Evolutionary conservation across 1,284 basidiomycete genomes (phyloP).

Genomic region (Ceratobasidium sp.): DNA sequence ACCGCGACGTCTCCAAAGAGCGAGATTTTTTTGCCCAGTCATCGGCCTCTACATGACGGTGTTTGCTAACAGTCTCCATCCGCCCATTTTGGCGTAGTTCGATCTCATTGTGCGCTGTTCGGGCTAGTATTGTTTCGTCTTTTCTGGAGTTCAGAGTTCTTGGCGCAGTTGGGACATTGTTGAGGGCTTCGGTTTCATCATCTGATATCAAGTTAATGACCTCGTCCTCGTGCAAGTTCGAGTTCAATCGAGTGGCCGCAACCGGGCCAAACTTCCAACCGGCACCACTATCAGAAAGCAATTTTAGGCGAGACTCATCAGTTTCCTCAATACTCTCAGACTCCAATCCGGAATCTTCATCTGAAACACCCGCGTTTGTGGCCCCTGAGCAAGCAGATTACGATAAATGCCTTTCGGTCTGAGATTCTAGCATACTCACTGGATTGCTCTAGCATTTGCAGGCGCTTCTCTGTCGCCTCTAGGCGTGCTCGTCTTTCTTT

Average conservation of each 20-base stretch:
- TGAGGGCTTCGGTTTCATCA: neutral
- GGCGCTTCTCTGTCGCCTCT: constrained; percentile 68
- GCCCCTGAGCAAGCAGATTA: neutral
- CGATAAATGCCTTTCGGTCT: neutral
- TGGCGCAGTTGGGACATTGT: neutral
- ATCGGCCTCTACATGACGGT: too few species aligned
- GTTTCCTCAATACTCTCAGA: constrained; percentile 41
- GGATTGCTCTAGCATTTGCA: constrained; percentile 54
- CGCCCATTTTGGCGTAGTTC: too few species aligned
- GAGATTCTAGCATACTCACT: constrained; percentile 38
- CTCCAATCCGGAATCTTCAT: constrained; percentile 35
- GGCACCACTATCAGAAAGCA: constrained; percentile 37
- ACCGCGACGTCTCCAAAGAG: too few species aligned
- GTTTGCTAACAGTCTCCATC: too few species aligned
- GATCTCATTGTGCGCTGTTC: too few species aligned
- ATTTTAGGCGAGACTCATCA: constrained; percentile 40
- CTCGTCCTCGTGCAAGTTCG: neutral
- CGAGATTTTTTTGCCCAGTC: too few species aligned
- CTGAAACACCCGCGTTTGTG: too few species aligned
- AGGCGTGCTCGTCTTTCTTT: constrained; percentile 76
- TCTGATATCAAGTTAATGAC: constrained; percentile 29
- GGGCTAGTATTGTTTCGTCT: constrained; percentile 48
- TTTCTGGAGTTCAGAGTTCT: constrained; percentile 18
- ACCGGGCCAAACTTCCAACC: constrained; percentile 39
- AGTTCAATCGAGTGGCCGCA: constrained; percentile 41